These are phyloP conservation scores for Fusarium coicis DNA, from an alignment of 2,329 filamentous ascomycete genomes.

Conservation along the genomic window DNA sequence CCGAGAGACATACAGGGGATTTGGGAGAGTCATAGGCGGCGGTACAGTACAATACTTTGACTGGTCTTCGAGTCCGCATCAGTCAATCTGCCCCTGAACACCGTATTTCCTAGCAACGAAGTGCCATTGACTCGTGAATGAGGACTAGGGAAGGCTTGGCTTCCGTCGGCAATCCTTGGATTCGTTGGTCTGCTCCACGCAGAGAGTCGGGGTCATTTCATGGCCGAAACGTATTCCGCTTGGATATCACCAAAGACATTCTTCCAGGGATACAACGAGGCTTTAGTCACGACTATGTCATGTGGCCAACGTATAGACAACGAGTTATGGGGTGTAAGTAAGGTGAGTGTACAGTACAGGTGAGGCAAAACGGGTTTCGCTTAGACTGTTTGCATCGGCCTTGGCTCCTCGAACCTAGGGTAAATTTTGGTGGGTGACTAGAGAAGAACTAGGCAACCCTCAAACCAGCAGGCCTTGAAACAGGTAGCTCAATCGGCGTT, in stretches of 20 bases:
- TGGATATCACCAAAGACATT: not conserved
- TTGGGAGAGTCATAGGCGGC: conserved; percentile 10
- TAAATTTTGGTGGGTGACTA: conserved; percentile 8
- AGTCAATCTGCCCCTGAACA: conserved; percentile 21
- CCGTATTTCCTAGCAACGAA: conserved; percentile 16
- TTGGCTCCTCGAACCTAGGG: not conserved
- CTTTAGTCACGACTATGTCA: not conserved
- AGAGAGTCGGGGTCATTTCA: conserved; percentile 5
- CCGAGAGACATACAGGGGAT: conserved; percentile 16
- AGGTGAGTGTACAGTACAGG: not conserved
- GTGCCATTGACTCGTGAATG: conserved; percentile 23
- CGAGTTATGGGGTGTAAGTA: conserved; percentile 2
- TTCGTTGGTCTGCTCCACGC: conserved; percentile 22
- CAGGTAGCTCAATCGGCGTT: conserved; percentile 4
- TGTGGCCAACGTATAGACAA: conserved; percentile 13
- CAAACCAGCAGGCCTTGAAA: conserved; percentile 1
- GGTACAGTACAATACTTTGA: not conserved
- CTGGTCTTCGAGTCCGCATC: conserved; percentile 2
- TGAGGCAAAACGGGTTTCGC: conserved; percentile 5
- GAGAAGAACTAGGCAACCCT: not conserved
- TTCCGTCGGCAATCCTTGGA: conserved; percentile 21
- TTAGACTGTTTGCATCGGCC: not conserved
- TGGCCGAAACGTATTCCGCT: conserved; percentile 9
- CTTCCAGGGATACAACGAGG: conserved; percentile 3
- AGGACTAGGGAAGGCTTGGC: not conserved